These are phyloP conservation scores for Sparassis latifolia DNA, from an alignment of 1,284 basidiomycete genomes.

Conservation along the genomic window DNA sequence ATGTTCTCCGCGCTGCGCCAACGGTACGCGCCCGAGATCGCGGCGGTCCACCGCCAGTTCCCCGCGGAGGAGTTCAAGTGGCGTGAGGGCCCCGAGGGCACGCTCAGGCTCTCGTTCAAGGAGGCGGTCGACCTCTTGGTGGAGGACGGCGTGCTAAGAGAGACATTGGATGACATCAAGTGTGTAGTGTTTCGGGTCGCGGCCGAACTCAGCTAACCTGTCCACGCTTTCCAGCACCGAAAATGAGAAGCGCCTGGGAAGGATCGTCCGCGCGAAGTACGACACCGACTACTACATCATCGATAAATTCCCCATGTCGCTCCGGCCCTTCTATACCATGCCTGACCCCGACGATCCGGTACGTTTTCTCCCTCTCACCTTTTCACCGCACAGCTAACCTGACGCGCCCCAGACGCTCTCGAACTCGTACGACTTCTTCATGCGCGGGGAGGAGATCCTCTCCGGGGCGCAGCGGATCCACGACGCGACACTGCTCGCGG, in stretches of 20 bases:
- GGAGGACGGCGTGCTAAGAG: conserved; percentile 74
- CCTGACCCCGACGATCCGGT: conserved; percentile 86
- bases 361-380: conserved; percentile 8
- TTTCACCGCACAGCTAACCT: conserved; percentile 4
- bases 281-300: conserved; percentile 97
- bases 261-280: conserved; percentile 87
- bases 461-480: conserved; percentile 98
- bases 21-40: conserved; percentile 78
- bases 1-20: conserved; percentile 82
- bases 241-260: conserved; percentile 89
- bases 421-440: conserved; percentile 99
- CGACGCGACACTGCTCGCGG: conserved; percentile 76
- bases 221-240: conserved; percentile 54
- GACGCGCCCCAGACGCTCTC: conserved; percentile 61
- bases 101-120: conserved; percentile 76
- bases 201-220: neutral
- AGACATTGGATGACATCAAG: conserved; percentile 83
- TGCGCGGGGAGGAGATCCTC: conserved; percentile 97
- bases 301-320: conserved; percentile 91
- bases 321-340: conserved; percentile 99
- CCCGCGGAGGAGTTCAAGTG: conserved; percentile 89
- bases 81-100: conserved; percentile 76
- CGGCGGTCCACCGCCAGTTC: conserved; percentile 79
- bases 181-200: conserved; percentile 22
- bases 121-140: conserved; percentile 87